Evolutionary conservation across 2,329 filamentous ascomycete genomes (phyloP), one percentile per base, ranked within the genome.

Genomic region (Graphilbum fragrans): DNA sequence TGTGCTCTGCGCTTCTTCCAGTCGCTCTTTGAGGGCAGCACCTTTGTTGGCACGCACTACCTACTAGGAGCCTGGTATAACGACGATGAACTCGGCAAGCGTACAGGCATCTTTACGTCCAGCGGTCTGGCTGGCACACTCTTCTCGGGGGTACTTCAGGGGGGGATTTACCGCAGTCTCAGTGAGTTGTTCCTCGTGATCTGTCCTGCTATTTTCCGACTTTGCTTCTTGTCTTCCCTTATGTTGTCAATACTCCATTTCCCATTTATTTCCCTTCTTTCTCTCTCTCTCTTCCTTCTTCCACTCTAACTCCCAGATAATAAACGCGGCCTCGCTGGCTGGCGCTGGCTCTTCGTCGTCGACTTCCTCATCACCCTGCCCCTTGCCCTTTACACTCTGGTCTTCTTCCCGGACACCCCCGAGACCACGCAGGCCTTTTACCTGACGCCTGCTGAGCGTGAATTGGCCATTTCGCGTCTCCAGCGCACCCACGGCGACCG

Each of bases 1-100:
- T 77, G 77, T 68, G 73, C 66, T 2, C 74, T 79, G 47, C 68
- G 74, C 5, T 70, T 71, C 57, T 67, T 72, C 51, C 65, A 67
- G 50, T 74, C 70, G 9, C 58, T 77, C 18, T 65, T 67, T 33
- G 74, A 79, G 53, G 64, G 69, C 0, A 67, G 63, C 12, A 75
- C 70, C 0, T 80, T 77, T 43, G 67, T 72, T 7, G 71, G 70
- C 11, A 65, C 71, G 0, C 72, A 77, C 47, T 78, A 76, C 45
- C 69, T 78, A 43, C 61, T 78, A 1, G 73, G 74, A 2, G 70
- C 67, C 0, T 79, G 75, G 75, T 79, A 78, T 51, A 77, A 67
- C 0, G 64, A 67, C 39, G 59, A 62, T n/a, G 75, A 80, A 53
- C 66, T 80, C 0, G 75, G 72, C 4, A 80, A 79, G 53, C 64